Base-by-base conservation (phyloP, 2,329 filamentous ascomycete genomes). In the Xylariaceae sp. region DNA sequence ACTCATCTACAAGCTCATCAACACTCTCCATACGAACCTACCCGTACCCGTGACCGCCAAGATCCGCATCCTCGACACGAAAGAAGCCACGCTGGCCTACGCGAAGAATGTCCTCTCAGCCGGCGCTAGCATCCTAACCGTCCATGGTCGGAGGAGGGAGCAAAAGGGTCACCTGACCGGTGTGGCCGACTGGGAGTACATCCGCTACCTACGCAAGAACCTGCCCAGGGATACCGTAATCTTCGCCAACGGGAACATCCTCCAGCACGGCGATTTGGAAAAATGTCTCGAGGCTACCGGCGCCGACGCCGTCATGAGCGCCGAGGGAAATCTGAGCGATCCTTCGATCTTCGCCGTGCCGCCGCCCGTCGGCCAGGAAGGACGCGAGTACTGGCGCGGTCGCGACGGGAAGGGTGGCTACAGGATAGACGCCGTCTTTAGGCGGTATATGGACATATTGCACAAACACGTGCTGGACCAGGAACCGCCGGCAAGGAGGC, bases 101-200 rank as follows among this genome's bases (percentile, higher is more conserved):
- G 94, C 94, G 12, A 84, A 85, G 65, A 95, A 89, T 71, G 88
- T 97, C 1, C 72, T 99, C 6, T 81, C 79, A 3, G 92, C 94
- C 0, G 94, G 94, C 12, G 94, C 94, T 2, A 96, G 89, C 63
- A 92, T 97, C 52, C 78, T 99, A 57, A 94, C 94, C 0, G 89
- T 99, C 0, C 94, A 99, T 74, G 94, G 94, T 0, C 80, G 94
- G 34, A 80, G 83, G 59, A 79, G 94, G 59, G 91, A 97, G 65
- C 92, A 97, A 70, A 99, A 99, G 74, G 92, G 94, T 0, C 94
- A 99, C 68, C 81, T 95, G 66, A 99, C 94, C 0, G 94, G 94
- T 0, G 64, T 97, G 34, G 94, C 94, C 4, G 91, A 99, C 72
- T 99, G 94, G 94, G 75, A 74, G n/a, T 83, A 87, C 66, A 85